Evolutionary conservation across 2,329 filamentous ascomycete genomes (phyloP).

Genomic region (Curvularia lunata): DNA sequence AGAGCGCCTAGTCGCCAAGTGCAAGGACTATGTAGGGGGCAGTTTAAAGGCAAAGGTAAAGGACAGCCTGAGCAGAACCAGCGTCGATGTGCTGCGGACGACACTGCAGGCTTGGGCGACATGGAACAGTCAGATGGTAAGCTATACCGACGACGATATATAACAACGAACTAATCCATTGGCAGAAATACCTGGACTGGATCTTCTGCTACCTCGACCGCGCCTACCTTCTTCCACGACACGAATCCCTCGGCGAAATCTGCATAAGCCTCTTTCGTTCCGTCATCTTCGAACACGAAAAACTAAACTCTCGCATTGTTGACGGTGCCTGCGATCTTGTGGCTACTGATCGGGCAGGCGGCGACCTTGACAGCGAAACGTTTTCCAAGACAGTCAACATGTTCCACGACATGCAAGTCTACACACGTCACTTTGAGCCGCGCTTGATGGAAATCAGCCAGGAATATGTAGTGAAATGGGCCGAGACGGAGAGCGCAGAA

Average conservation of each 20-base stretch:
- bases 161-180: slow-evolving; percentile 13
- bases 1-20: slow-evolving; percentile 68
- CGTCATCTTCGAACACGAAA: slow-evolving; percentile 61
- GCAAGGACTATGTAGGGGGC: slow-evolving; percentile 66
- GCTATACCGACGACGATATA: slow-evolving; percentile 27
- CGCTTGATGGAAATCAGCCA: slow-evolving; percentile 72
- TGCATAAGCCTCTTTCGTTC: slow-evolving; percentile 76
- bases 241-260: slow-evolving; percentile 82
- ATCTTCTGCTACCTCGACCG: slow-evolving; percentile 95
- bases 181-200: slow-evolving; percentile 75
- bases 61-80: slow-evolving; percentile 61
- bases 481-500: slow-evolving; percentile 66
- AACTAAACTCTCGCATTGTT: slow-evolving; percentile 62
- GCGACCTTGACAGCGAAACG: slow-evolving; percentile 64
- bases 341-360: slow-evolving; percentile 68
- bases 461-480: slow-evolving; percentile 72
- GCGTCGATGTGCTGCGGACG: slow-evolving; percentile 68
- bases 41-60: slow-evolving; percentile 66
- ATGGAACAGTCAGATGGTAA: slow-evolving; percentile 80
- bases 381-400: slow-evolving; percentile 79
- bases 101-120: slow-evolving; percentile 71
- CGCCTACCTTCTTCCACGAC: slow-evolving; percentile 79
- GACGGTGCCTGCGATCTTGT: slow-evolving; percentile 79
- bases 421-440: slow-evolving; percentile 80
- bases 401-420: slow-evolving; percentile 84